Percentiles rank a stretch among this genome's conserved stretches.
These are phyloP conservation scores for Corymbia citriodora DNA, from an alignment of 441 rosid genomes.

Conservation along the genomic window DNA sequence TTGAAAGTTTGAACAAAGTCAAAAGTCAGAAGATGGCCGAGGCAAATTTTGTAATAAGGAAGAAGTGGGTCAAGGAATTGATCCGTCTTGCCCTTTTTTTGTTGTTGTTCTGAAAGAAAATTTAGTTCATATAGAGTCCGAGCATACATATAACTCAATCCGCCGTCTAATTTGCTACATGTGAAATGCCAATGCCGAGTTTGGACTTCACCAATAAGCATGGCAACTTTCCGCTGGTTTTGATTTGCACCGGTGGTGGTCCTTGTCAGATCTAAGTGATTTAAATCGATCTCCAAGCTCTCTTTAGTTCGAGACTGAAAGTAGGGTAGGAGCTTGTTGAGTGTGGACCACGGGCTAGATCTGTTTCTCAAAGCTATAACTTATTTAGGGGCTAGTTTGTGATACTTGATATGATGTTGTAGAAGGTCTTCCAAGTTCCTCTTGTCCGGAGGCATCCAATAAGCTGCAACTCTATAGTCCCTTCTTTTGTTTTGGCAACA, in stretches of 20 bases:
- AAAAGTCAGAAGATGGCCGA: not conserved
- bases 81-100: not conserved
- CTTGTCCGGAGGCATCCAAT: no score
- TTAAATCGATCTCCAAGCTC: no score
- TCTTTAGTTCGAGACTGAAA: no score
- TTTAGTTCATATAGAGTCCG: not conserved
- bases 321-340: no score
- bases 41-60: not conserved
- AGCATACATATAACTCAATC: not conserved
- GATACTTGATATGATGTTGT: no score
- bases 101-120: not conserved
- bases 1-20: not conserved
- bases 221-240: not conserved
- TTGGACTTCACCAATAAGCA: not conserved
- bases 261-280: not conserved
- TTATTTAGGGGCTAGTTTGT: no score
- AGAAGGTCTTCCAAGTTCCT: no score
- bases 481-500: no score
- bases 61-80: not conserved
- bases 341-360: no score
- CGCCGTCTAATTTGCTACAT: not conserved
- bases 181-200: not conserved
- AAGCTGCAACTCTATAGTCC: no score
- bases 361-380: no score
- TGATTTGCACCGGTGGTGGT: fast-evolving